Percentiles rank a stretch among this genome's conserved stretches.
These are phyloP conservation scores for Iris macrosiphon DNA, from an alignment of 106 monocot genomes.

Conservation along the genomic window DNA sequence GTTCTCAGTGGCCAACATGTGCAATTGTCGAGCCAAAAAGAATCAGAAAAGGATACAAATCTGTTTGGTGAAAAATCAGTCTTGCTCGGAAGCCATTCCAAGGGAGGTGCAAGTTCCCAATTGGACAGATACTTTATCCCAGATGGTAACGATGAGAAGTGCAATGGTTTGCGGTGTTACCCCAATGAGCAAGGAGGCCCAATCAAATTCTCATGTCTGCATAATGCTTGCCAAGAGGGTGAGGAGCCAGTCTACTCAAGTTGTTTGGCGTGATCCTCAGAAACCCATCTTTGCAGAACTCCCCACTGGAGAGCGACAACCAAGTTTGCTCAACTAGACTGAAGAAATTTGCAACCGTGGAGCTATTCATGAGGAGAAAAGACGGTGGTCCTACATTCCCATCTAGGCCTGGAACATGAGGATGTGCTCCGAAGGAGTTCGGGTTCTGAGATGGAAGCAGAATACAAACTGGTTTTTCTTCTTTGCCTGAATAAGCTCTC, in stretches of 20 bases:
- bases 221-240: conserved; percentile 8
- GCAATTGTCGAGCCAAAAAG: conserved; percentile 20
- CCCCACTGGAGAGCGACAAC: conserved; percentile 9
- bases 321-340: conserved; percentile 20
- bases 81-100: conserved; percentile 1
- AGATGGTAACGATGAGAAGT: conserved; percentile 9
- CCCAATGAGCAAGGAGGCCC: conserved; percentile 11
- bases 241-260: conserved; percentile 36
- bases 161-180: conserved; percentile 1
- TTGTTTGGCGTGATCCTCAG: conserved; percentile 80
- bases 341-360: conserved; percentile 6
- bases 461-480: conserved; percentile 46
- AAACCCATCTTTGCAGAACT: conserved; percentile 24
- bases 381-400: conserved; percentile 1
- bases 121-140: conserved; percentile 8
- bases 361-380: background rate
- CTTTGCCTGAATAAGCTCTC: conserved; percentile 39
- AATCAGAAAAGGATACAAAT: conserved; percentile 8
- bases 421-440: conserved; percentile 39
- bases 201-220: conserved; percentile 10
- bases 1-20: conserved; percentile 39
- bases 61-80: conserved; percentile 1
- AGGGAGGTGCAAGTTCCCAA: conserved; percentile 15
- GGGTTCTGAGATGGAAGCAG: conserved; percentile 48
- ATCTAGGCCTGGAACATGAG: conserved; percentile 2